Conservation (phyloP, 2,329 filamentous ascomycete genomes). For the Aspergillus versicolor region DNA sequence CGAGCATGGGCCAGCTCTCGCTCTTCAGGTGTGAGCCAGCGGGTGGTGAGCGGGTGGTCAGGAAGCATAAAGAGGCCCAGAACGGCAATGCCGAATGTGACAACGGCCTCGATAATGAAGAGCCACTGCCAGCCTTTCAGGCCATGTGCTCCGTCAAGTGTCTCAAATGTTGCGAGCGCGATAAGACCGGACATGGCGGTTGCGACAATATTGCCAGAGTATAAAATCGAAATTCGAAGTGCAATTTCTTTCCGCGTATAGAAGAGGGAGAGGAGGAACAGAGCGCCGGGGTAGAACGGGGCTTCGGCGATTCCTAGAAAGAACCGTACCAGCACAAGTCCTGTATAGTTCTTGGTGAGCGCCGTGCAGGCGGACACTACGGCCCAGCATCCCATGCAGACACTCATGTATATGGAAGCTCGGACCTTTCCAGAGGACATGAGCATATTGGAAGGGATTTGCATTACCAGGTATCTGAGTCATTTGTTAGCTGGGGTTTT, state of each 20-base stretch:
- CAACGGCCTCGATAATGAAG: too few species aligned
- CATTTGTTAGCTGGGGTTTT: too few species aligned
- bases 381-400: constrained; percentile 30
- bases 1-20: background rate
- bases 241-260: too few species aligned
- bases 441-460: constrained; percentile 25
- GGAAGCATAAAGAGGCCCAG: too few species aligned
- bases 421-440: constrained; percentile 26
- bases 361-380: constrained; percentile 26
- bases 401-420: constrained; percentile 46
- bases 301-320: too few species aligned
- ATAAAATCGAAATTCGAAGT: too few species aligned
- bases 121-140: background rate
- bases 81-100: too few species aligned
- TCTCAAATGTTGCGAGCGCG: constrained; percentile 28
- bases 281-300: too few species aligned
- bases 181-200: constrained; percentile 58
- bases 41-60: too few species aligned
- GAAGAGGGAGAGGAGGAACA: too few species aligned
- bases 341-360: background rate
- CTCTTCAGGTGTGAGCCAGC: background rate
- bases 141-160: background rate
- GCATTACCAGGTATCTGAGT: constrained; percentile 18
- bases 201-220: constrained; percentile 54
- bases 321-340: too few species aligned